phyloP scores from a whole-genome alignment of 129 eudicot species.

The Artemisia tridentata region DNA sequence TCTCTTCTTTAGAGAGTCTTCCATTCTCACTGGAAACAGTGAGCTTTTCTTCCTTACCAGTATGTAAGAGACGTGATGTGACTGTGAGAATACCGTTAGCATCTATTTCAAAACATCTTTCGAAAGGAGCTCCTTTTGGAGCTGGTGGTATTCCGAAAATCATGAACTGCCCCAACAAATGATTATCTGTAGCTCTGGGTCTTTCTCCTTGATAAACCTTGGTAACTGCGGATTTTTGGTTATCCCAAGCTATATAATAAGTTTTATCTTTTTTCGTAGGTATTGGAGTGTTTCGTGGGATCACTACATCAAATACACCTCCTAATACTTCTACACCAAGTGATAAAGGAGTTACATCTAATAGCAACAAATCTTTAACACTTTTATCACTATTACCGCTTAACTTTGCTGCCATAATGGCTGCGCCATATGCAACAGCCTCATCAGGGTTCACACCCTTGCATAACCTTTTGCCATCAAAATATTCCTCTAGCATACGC shows the following conservation, averaged over 20 bases:
- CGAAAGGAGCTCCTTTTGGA: conserved; percentile 12
- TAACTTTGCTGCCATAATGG: too few species aligned
- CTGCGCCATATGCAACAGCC: too few species aligned
- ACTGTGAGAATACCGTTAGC: conserved; percentile 25
- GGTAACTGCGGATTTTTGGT: background rate
- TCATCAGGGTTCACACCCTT: too few species aligned
- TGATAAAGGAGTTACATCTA: too few species aligned
- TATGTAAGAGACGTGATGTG: conserved; percentile 6
- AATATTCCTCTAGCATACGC: too few species aligned
- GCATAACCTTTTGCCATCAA: too few species aligned
- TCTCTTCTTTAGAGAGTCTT: conserved; percentile 18
- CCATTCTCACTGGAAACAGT: conserved; percentile 3
- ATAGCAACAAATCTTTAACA: too few species aligned
- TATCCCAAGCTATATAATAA: background rate
- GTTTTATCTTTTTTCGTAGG: too few species aligned
- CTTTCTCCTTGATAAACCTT: conserved; percentile 20
- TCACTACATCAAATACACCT: too few species aligned
- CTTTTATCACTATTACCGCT: too few species aligned
- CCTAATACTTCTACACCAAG: too few species aligned
- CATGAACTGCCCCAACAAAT: conserved; percentile 14
- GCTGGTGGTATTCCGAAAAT: conserved; percentile 17
- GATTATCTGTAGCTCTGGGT: background rate
- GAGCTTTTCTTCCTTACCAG: conserved; percentile 17
- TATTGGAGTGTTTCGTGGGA: too few species aligned
- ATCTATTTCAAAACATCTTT: conserved; percentile 16